Evolutionary conservation across 768 basidiomycete genomes (phyloP), one percentile per base, ranked within the genome.

Genomic region (Butyriboletus loyo): DNA sequence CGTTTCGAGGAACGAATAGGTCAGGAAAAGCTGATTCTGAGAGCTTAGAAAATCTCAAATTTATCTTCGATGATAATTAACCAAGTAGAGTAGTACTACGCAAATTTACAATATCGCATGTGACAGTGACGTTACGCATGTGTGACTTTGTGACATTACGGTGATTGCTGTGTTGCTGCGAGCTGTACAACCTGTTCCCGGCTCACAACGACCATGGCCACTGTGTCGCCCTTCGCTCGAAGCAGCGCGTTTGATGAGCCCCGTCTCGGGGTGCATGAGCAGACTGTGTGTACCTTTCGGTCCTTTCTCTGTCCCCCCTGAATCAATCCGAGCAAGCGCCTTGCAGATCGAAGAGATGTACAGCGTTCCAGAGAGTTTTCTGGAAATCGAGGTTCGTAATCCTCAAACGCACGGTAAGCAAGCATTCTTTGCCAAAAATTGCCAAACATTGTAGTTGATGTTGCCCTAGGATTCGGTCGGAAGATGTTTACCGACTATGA

Each of bases 401-500:
- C 95, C 96, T 7, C 92, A 96, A 72, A 99, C 96, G 0, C 96
- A 98, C 61, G 96, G 95, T 92, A 52, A 50, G 53, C 21, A 7
- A 22, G 15, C 15, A 7, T 27, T 32, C 7, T 9, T 15, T 5
- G 0, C 19, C 37, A 4, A 6, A 14, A 27, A 27, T 3, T 9
- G 1, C 24, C 10, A 11, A 11, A 39, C 25, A 27, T 25, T 4
- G 13, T 42, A 35, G 19, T 28, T 47, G 10, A 57, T n/a, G 5
- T 27, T 28, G 31, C 34, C 24, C 46, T 1, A 66, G 94, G 94
- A 28, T 93, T 95, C 64, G 96, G 97, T 27, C 79, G 97, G 63
- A 98, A 98, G 80, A 96, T 96, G 95, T 99, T 91, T 73, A 99
- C 97, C 37, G 96, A 98, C 77, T 98, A 98, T 66, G 97, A 99